These are phyloP conservation scores for Tulasnella sp. DNA, from an alignment of 768 basidiomycete genomes.

Conservation along the genomic window DNA sequence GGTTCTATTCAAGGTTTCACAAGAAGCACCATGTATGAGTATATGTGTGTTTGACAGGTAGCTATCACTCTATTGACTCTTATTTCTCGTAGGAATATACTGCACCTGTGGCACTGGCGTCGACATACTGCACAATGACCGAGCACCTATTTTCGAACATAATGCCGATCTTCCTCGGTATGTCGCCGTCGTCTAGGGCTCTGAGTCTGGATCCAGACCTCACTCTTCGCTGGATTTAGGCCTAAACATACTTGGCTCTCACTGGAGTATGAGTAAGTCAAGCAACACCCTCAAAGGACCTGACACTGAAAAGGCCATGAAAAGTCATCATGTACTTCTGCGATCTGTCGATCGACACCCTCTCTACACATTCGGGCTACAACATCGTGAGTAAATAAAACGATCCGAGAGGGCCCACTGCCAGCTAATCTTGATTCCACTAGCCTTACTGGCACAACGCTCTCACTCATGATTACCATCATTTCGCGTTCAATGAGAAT, in stretches of 20 bases:
- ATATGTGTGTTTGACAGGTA: not conserved
- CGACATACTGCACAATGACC: conserved; percentile 4
- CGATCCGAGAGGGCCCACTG: not conserved
- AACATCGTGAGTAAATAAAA: conserved; percentile 2
- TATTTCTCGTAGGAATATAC: conserved; percentile 9
- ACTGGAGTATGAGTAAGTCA: conserved; percentile 13
- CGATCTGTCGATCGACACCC: conserved; percentile 4
- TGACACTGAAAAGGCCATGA: not conserved
- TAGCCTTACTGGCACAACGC: conserved; percentile 3
- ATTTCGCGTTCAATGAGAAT: conserved; percentile 12
- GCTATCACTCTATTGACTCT: not conserved
- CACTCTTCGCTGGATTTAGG: not conserved
- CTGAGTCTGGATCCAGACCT: not conserved
- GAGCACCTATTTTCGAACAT: conserved; percentile 7
- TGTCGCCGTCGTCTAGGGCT: not conserved
- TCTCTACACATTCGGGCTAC: conserved; percentile 13
- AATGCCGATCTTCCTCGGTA: conserved; percentile 11
- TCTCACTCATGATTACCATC: conserved; percentile 10
- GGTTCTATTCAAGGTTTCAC: conserved; percentile 7
- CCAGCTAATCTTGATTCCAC: not conserved
- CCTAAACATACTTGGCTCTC: conserved; percentile 2
- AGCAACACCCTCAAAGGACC: not conserved
- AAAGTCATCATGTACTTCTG: conserved; percentile 14
- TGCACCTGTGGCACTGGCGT: conserved; percentile 11
- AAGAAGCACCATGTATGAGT: conserved; percentile 13